A percentile compares a stretch with the other conserved stretches of the same genome.
Evolutionary conservation across 2,329 filamentous ascomycete species (phyloP).

Genomic region (Ambrosiella beaveri): DNA sequence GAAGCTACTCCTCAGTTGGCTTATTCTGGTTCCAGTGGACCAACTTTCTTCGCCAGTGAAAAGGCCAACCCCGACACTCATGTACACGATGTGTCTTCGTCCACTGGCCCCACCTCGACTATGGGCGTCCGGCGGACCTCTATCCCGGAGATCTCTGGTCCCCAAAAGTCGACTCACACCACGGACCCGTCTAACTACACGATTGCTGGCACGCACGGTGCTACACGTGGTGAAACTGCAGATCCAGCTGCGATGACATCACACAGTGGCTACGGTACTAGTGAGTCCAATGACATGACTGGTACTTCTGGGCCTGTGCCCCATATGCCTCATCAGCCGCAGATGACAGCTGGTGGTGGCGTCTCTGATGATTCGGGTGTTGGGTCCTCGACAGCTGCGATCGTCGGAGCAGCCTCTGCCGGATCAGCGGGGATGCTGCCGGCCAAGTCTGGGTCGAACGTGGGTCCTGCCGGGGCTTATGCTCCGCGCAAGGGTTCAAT

Average conservation of each 20-base stretch:
- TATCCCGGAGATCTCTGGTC: conserved; percentile 6
- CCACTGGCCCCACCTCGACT: conserved; percentile 4
- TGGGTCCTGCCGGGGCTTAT: background rate
- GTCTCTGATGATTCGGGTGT: background rate
- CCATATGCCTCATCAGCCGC: background rate
- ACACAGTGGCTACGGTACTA: background rate
- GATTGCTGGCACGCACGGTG: background rate
- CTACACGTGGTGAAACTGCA: background rate
- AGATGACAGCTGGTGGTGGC: background rate
- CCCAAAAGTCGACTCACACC: background rate
- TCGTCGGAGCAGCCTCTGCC: background rate
- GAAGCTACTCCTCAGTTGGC: background rate
- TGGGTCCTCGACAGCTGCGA: background rate
- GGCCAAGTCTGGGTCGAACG: background rate
- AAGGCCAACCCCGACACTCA: conserved; percentile 1
- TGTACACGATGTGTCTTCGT: background rate
- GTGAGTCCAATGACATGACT: background rate
- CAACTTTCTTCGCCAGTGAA: conserved; percentile 8
- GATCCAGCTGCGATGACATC: conserved; percentile 7
- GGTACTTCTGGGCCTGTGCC: background rate
- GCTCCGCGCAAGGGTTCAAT: background rate
- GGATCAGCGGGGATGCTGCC: background rate
- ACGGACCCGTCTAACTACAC: conserved; percentile 2
- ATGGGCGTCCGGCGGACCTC: conserved; percentile 6
- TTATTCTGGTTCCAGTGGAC: background rate